Evolutionary conservation across 2,329 filamentous ascomycete species (phyloP).

Genomic region (Fusarium fracticaudum): DNA sequence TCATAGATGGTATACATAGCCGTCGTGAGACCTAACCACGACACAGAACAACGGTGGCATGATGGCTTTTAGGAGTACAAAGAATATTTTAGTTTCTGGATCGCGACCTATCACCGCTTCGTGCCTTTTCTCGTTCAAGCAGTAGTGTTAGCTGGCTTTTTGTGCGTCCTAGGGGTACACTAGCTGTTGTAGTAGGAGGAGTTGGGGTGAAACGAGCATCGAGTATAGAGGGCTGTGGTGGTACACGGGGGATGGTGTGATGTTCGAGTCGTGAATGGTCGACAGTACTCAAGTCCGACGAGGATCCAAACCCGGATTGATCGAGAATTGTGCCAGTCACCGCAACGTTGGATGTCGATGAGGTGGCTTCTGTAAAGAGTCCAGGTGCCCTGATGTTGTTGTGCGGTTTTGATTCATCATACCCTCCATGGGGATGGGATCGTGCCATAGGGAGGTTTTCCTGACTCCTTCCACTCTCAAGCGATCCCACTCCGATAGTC

Average conservation of each 20-base stretch:
- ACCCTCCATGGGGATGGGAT: slow-evolving; percentile 47
- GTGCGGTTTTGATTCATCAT: slow-evolving; percentile 32
- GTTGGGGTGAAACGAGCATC: slow-evolving; percentile 59
- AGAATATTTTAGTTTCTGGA: slow-evolving; percentile 39
- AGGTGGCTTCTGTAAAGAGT: slow-evolving; percentile 49
- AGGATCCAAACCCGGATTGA: slow-evolving; percentile 46
- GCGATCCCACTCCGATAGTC: slow-evolving; percentile 34
- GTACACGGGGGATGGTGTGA: slow-evolving; percentile 38
- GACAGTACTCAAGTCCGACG: slow-evolving; percentile 42
- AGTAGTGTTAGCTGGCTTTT: slow-evolving; percentile 69
- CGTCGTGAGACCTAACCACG: not conserved
- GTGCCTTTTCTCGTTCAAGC: slow-evolving; percentile 62
- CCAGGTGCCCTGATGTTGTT: slow-evolving; percentile 35
- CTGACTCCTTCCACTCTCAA: slow-evolving; percentile 30
- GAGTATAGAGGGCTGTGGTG: slow-evolving; percentile 41
- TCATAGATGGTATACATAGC: slow-evolving; percentile 6
- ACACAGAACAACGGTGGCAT: slow-evolving; percentile 1
- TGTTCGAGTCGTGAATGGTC: slow-evolving; percentile 32
- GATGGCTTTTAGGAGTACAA: slow-evolving; percentile 8
- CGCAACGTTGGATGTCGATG: slow-evolving; percentile 54
- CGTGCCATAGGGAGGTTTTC: slow-evolving; percentile 44
- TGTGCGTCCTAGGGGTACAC: slow-evolving; percentile 64
- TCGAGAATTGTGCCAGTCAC: slow-evolving; percentile 58
- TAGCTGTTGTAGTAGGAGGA: slow-evolving; percentile 55
- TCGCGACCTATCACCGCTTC: slow-evolving; percentile 43